A percentile compares a stretch with the other conserved stretches of the same genome.
Conservation (phyloP, 768 basidiomycete genomes). For the Amyloporia xantha region DNA sequence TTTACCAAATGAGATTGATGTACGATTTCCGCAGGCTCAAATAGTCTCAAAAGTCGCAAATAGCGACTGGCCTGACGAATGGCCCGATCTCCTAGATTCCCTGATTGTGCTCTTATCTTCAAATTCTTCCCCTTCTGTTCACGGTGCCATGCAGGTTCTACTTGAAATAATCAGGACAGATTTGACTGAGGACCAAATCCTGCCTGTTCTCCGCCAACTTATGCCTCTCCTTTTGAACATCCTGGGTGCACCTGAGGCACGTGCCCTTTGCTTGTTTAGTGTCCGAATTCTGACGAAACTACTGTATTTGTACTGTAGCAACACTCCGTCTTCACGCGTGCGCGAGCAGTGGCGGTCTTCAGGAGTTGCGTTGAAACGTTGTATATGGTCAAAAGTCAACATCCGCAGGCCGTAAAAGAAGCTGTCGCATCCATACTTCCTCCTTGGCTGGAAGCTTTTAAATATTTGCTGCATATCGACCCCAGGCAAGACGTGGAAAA, state of each 20-base stretch:
- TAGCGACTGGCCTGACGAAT: conserved; percentile 96
- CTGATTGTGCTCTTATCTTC: conserved; percentile 77
- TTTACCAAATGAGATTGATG: background rate
- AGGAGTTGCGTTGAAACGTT: conserved; percentile 83
- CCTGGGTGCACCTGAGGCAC: conserved; percentile 68
- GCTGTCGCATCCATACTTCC: conserved; percentile 78
- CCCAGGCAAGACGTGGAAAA: conserved; percentile 54
- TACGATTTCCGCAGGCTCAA: conserved; percentile 57
- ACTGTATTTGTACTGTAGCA: conserved; percentile 18
- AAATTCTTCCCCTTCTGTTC: conserved; percentile 65
- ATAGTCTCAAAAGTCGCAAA: conserved; percentile 84
- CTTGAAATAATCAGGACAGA: conserved; percentile 92
- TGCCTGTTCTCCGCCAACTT: conserved; percentile 85
- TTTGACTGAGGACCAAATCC: conserved; percentile 88
- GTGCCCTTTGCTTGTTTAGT: conserved; percentile 5
- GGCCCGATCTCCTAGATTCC: conserved; percentile 73
- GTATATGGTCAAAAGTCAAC: conserved; percentile 93
- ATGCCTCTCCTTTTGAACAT: conserved; percentile 81
- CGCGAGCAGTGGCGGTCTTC: conserved; percentile 83
- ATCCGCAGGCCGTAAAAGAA: conserved; percentile 80
- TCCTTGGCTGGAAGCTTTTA: conserved; percentile 89
- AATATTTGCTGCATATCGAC: conserved; percentile 61
- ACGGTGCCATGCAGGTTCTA: conserved; percentile 95
- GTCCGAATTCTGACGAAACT: background rate
- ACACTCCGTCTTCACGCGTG: conserved; percentile 76